Evolutionary conservation across 2,329 filamentous ascomycete genomes (phyloP), one percentile per base, ranked within the genome.

Genomic region (Didymella glomerata): DNA sequence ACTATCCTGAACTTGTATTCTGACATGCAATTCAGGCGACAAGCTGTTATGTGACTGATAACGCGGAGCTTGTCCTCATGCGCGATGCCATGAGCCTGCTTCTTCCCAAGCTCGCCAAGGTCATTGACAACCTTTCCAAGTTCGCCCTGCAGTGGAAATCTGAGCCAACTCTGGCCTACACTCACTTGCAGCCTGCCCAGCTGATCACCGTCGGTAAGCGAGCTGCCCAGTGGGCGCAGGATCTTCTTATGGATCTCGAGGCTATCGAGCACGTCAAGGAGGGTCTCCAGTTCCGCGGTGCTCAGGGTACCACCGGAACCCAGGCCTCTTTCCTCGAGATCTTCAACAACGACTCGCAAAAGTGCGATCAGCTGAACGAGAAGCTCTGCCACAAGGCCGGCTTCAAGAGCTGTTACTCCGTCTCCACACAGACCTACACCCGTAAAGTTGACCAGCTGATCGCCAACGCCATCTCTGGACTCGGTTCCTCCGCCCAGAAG

Each of bases 401-500:
- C 22, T 90, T 90, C 74, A 76, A 77, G 44, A 82, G 82, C 30
- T 82, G 83, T 45, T 89, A 86, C 71, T 83, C 84, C 62, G 86
- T 92, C 58, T 90, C 88, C 8, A 87, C 86, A 20, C 90, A 93
- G 73, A 91, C 88, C 7, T 91, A 91, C 79, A 88, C 90, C 4
- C 86, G 92, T 63, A 95, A 95, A 79, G 88, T 97, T 54, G 93
- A 97, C 74, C 82, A 91, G 40, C 83, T 89, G 56, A 83, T 97
- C n/a, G 85, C 88, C 68, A 93, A 95, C 72, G 91, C 90, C n/a
- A 81, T 97, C 32, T 84, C 85, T 30, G 91, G 88, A 1, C 87
- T 97, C 50, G 93, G 91, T 24, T 85, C 91, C n/a, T 92, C 91
- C 0, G 90, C 87, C 48, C 85, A 91, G 72, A 86, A 89, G 60